Base-by-base conservation (phyloP, 2,329 filamentous ascomycete species). In the Trichoderma sp. region DNA sequence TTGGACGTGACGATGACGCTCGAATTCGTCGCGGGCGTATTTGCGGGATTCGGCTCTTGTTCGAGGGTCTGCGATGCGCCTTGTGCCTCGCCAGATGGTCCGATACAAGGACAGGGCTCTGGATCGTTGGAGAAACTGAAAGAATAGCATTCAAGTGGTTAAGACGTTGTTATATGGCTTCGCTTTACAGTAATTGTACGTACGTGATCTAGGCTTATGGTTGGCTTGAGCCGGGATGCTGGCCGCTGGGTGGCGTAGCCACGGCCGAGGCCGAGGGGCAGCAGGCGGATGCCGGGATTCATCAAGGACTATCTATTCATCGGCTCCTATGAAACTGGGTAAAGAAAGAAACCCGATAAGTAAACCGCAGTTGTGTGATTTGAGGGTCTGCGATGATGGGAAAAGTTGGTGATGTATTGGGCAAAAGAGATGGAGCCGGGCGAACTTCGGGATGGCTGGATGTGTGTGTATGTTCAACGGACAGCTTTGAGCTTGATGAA, bases 11-110 rank as follows among this genome's bases (percentile, higher is more conserved):
- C 81, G 81, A 70, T 87, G 83, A 64, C 85, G 80, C 74, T 87
- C 83, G 71, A 89, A 88, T 72, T 89, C 87, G 66, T 83, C 81
- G 21, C 85, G 81, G 43, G 82, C 86, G 74, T 83, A 87, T 62
- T 76, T 77, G 64, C 82, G 78, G 7, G 85, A 86, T 72, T 89
- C 87, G n/a, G 76, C 75, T 57, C 80, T 82, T 5, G 84, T 84
- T 3, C 70, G 74, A 7, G 77, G 72, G 70, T 89, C 84, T 17
- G 69, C 63, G 64, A 89, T 88, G 64, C 75, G 77, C 41, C 76
- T 76, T 2, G 83, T 85, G 66, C 82, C 81, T 26, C 86, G 83
- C 41, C 88, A 72, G 63, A 89, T 83, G 19, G 77, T 79, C 43
- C 87, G 81, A 74, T 88, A 89, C 51, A 89, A 77, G 0, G 84